Percentiles rank a stretch among this genome's conserved stretches.
phyloP scores from a whole-genome alignment of 2,329 filamentous ascomycete species.

The Fusarium sp. region DNA sequence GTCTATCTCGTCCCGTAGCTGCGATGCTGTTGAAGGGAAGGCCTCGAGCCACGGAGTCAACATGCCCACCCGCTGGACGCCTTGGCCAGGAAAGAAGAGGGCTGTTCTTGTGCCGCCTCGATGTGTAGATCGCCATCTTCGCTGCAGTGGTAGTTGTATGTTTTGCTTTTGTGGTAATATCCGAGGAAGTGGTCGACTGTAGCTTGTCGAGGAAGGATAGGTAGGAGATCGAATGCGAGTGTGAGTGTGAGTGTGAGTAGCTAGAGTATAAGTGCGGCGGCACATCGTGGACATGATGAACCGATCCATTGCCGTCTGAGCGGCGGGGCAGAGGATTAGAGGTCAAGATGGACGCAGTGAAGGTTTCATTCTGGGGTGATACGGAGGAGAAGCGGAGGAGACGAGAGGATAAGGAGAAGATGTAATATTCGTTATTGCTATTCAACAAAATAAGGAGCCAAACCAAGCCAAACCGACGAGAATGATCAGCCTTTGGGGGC shows the following conservation, averaged over 20 bases:
- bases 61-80: slow-evolving; percentile 92
- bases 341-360: slow-evolving; percentile 43
- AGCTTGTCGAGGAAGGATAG: slow-evolving; percentile 1
- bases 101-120: slow-evolving; percentile 63
- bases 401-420: background rate
- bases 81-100: slow-evolving; percentile 80
- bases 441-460: slow-evolving; percentile 4
- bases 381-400: background rate
- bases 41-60: slow-evolving; percentile 85
- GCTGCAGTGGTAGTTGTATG: slow-evolving; percentile 13
- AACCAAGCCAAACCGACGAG: slow-evolving; percentile 18
- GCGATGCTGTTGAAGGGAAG: slow-evolving; percentile 82
- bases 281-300: slow-evolving; percentile 49
- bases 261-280: slow-evolving; percentile 41
- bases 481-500: slow-evolving; percentile 36
- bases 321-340: slow-evolving; percentile 40
- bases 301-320: slow-evolving; percentile 51
- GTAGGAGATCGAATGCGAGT: slow-evolving; percentile 15
- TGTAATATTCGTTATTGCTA: background rate
- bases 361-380: slow-evolving; percentile 38
- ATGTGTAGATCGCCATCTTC: slow-evolving; percentile 52
- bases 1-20: slow-evolving; percentile 90
- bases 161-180: slow-evolving; percentile 8
- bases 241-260: slow-evolving; percentile 10
- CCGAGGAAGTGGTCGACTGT: slow-evolving; percentile 23